Evolutionary conservation across 2,329 filamentous ascomycete species (phyloP).

Genomic region (Chrysoporthe puriensis): DNA sequence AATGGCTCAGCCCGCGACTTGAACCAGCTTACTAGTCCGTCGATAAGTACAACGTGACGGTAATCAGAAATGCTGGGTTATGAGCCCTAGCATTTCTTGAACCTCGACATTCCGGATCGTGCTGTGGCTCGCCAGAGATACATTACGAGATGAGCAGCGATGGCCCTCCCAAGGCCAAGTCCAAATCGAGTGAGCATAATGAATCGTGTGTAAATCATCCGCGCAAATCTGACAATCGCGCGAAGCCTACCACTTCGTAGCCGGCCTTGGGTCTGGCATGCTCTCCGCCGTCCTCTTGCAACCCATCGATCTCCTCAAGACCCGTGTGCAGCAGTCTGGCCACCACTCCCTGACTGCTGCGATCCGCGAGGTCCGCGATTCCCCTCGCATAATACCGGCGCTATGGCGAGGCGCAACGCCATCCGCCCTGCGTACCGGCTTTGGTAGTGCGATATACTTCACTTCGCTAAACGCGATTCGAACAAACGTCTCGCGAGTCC

Average conservation of each 20-base stretch:
- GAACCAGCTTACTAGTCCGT: background rate
- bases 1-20: conserved; percentile 20
- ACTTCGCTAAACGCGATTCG: conserved; percentile 82
- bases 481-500: conserved; percentile 60
- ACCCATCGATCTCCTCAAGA: conserved; percentile 95
- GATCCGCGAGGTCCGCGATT: conserved; percentile 70
- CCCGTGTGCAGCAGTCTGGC: conserved; percentile 87
- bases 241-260: conserved; percentile 81
- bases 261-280: conserved; percentile 85
- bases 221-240: conserved; percentile 15
- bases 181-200: conserved; percentile 39
- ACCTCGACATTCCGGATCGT: conserved; percentile 9
- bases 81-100: conserved; percentile 3
- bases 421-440: conserved; percentile 89
- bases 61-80: conserved; percentile 23
- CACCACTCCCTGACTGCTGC: conserved; percentile 69
- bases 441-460: conserved; percentile 94
- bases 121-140: conserved; percentile 20
- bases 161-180: conserved; percentile 38
- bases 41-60: background rate
- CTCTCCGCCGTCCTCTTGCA: conserved; percentile 89
- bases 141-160: conserved; percentile 38
- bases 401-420: conserved; percentile 94
- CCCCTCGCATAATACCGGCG: conserved; percentile 64
- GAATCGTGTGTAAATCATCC: background rate